A percentile compares a stretch with the other conserved stretches of the same genome.
Evolutionary conservation across 2,329 filamentous ascomycete genomes (phyloP).

Genomic region (Aureobasidium pullulans): DNA sequence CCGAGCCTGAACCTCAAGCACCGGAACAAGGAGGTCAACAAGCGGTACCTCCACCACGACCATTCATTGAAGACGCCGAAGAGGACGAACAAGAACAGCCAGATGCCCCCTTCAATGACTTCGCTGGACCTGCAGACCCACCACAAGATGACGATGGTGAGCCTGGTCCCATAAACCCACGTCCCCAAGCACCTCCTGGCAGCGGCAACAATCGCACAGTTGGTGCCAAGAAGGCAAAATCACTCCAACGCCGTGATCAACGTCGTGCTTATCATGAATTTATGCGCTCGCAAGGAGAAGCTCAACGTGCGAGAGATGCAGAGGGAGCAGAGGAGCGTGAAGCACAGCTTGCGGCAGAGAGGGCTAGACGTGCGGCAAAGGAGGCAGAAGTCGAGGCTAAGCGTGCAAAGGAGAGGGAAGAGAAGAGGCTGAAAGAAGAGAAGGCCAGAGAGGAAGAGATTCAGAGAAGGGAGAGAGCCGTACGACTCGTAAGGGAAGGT

Average conservation of each 20-base stretch:
- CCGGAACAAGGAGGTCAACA: neutral
- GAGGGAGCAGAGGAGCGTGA: constrained; percentile 40
- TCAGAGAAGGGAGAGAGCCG: constrained; percentile 25
- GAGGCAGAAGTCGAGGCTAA: constrained; percentile 37
- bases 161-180: constrained; percentile 29
- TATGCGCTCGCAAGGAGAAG: constrained; percentile 40
- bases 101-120: constrained; percentile 4
- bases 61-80: constrained; percentile 12
- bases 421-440: constrained; percentile 30
- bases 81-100: constrained; percentile 9
- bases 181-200: constrained; percentile 12
- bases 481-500: constrained; percentile 26
- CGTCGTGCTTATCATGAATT: constrained; percentile 43
- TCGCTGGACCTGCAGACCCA: neutral
- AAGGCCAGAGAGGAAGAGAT: constrained; percentile 32
- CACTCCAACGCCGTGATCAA: constrained; percentile 38
- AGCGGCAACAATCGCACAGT: constrained; percentile 24
- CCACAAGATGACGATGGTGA: constrained; percentile 16
- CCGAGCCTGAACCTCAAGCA: neutral
- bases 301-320: constrained; percentile 35
- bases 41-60: neutral
- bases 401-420: constrained; percentile 33
- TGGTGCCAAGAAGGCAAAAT: constrained; percentile 44
- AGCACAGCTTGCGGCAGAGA: constrained; percentile 33
- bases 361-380: constrained; percentile 32